Base-by-base conservation (phyloP, 2,329 filamentous ascomycete species). In the Diatrype stigma region DNA sequence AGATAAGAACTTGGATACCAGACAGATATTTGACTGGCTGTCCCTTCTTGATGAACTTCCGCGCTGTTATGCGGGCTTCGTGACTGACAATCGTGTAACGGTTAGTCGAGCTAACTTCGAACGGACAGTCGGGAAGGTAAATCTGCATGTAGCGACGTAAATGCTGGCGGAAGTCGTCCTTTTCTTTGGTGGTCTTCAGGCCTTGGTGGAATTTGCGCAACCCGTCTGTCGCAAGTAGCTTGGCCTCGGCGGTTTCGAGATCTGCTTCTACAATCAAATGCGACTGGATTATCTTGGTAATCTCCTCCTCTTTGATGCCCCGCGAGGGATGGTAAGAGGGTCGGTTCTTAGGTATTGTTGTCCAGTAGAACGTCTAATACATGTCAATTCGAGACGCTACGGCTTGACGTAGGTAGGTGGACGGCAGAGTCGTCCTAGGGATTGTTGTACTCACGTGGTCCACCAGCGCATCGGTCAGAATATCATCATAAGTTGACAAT, bases 401-500 rank as follows among this genome's bases (percentile, higher is more conserved):
- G 49, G 48, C n/a, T 47, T 47, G 46, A 46, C 44, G 54, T 28
- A 30, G 19, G 38, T 17, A 42, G 50, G 34, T 38, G 21, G 49
- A 11, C n/a, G n/a, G n/a, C n/a, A n/a, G 17, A 45, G 6, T 16
- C 19, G 28, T 23, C 30, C 19, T 6, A 30, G 26, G 17, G 40
- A 48, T 26, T 46, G 38, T 52, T 30, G 49, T 53, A 80, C 88
- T 73, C 80, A 96, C 93, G 74, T 93, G 90, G 72, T 99, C 94
- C 54, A 99, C 86, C 48, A 99, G 84, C 60, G 90, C 89, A 79
- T 99, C 94, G 7, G 94, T 99, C 56, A 96, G 78, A 58, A 97
- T 86, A 71, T 99, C 94, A 73, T 99, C 94, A 75, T 97, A 97
- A 46, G 87, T 87, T 30, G 91, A 87, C 63, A 99, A 76, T 76